phyloP scores from a whole-genome alignment of 192 early-diverging fungal species.

The Fimicolochytrium jonesii region DNA sequence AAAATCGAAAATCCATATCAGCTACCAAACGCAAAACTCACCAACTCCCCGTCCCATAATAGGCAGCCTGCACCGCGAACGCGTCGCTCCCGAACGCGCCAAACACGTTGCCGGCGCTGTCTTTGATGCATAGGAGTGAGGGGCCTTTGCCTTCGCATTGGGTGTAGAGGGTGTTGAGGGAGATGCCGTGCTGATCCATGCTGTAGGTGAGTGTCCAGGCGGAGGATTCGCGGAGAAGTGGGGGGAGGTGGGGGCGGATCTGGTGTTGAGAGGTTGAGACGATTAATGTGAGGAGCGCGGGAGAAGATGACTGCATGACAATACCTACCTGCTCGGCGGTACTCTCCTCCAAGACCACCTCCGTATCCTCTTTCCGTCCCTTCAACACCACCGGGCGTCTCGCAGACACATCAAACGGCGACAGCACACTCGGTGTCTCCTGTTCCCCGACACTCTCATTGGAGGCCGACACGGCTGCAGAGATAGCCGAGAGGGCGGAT shows the following conservation, averaged over 20 bases:
- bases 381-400: background rate
- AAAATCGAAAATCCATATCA: background rate
- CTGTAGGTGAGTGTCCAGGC: conserved; percentile 84
- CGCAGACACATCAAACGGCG: conserved; percentile 8
- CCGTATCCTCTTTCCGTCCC: background rate
- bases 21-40: conserved; percentile 6
- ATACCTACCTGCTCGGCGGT: conserved; percentile 5
- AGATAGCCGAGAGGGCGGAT: background rate
- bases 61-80: conserved; percentile 31
- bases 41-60: conserved; percentile 45
- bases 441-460: background rate
- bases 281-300: no score
- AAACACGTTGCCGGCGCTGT: conserved; percentile 33
- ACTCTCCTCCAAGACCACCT: background rate
- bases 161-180: conserved; percentile 74
- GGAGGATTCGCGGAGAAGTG: conserved; percentile 67
- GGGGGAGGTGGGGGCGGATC: conserved; percentile 76
- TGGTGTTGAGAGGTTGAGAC: no score
- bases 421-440: background rate
- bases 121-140: conserved; percentile 33
- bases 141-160: conserved; percentile 8
- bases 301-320: no score
- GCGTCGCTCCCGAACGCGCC: conserved; percentile 43
- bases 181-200: conserved; percentile 91
- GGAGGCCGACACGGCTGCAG: background rate